Base-by-base conservation (phyloP, 768 basidiomycete genomes). In the Kwoniella sp. region DNA sequence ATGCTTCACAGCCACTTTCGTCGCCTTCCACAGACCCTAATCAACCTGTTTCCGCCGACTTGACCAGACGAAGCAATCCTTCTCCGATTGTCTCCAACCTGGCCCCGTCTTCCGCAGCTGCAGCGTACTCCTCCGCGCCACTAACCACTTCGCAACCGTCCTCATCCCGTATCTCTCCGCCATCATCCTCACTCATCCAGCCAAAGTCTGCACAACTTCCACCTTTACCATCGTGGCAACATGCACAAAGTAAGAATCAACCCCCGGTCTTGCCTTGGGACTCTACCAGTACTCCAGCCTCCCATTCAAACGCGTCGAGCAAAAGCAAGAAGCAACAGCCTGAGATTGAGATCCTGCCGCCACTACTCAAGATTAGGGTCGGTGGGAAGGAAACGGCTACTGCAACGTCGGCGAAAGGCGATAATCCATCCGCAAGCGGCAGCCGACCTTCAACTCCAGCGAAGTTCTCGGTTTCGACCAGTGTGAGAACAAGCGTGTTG, bases 391-490 rank as follows among this genome's bases (percentile, higher is more conserved):
- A 15, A 9, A 15, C 17, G 17, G 40, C 8, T 19, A 3, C 10
- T 19, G 8, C 40, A 44, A 15, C 3, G 7, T 6, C 10, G 4
- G 10, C 10, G 3, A n/a, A n/a, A n/a, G 40, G 3, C 40, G 40
- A 19, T 9, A 44, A 6, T 15, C 10, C 7, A 19, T 44, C 40
- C 17, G 17, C 40, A 15, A 44, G 40, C 40, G 17, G 17, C 17
- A 44, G 10, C 17, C 40, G 40, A 3, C 40, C 40, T 19, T 44
- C 40, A 4, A 44, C 40, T 44, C 40, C 40, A 10, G 40, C 40
- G 26, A 62, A 62, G 30, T 62, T 62, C 60, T 62, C 60, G 15
- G 36, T 55, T 21, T 46, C 46, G 13, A 55, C 60, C 21, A 49
- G 22, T 26, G 48, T 49, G 10, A 10, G 48, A 49, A 22, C 48